Conservation (phyloP, 352 stramenopile genomes). For the Globisporangium acanthophoron region DNA sequence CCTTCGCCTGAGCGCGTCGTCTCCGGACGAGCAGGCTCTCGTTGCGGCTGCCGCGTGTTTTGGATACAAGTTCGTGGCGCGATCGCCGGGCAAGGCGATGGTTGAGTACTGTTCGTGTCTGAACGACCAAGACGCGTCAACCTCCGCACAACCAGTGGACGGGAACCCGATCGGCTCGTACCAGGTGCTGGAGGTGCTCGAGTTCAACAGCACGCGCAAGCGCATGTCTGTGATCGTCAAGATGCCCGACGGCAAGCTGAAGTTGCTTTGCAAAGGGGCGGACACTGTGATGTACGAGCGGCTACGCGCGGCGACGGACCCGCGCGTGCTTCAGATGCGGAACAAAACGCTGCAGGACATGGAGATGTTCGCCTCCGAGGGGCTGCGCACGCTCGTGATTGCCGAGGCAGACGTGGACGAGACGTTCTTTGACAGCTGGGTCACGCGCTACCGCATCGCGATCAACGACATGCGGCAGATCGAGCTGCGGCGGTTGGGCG, state of each 20-base stretch:
- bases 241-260: slow-evolving; percentile 40
- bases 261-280: slow-evolving; percentile 84
- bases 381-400: slow-evolving; percentile 89
- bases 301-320: slow-evolving; percentile 41
- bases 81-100: slow-evolving; percentile 64
- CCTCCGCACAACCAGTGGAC: slow-evolving; percentile 22
- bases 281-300: slow-evolving; percentile 90
- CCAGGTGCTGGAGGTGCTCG: slow-evolving; percentile 90
- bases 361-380: slow-evolving; percentile 85
- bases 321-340: slow-evolving; percentile 40
- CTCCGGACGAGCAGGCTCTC: slow-evolving; percentile 87
- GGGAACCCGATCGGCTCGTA: slow-evolving; percentile 43
- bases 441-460: slow-evolving; percentile 56
- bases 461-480: slow-evolving; percentile 88
- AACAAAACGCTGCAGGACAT: slow-evolving; percentile 80
- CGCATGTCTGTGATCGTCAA: slow-evolving; percentile 92
- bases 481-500: slow-evolving; percentile 60
- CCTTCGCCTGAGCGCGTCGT: slow-evolving; percentile 88
- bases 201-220: slow-evolving; percentile 95
- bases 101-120: slow-evolving; percentile 69
- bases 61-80: slow-evolving; percentile 76
- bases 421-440: slow-evolving; percentile 59
- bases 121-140: slow-evolving; percentile 16
- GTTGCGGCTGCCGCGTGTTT: slow-evolving; percentile 80
- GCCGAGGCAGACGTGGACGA: slow-evolving; percentile 53